Base-by-base conservation (phyloP, 768 basidiomycete genomes). In the Suillus decipiens region DNA sequence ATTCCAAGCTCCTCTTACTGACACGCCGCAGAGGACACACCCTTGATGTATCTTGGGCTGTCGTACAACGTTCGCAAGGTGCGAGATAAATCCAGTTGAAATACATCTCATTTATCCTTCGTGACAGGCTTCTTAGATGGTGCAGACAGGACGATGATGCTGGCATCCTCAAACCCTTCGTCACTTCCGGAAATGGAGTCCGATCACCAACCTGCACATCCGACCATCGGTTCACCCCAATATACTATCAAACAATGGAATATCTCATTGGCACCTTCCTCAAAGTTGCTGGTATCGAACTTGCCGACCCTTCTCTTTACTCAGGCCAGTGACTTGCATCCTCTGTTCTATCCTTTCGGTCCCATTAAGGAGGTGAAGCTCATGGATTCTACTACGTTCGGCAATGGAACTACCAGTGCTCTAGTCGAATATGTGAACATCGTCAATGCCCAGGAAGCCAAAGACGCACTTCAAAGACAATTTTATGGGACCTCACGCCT, bases 31-130 rank as follows among this genome's bases (percentile, higher is more conserved):
- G 89, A 70, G 89, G 90, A 8, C 88, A 92, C 69, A 80, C 82
- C 22, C 84, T 93, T 53, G 91, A 93, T 71, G 84, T 93, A 59
- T 92, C 91, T 7, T 93, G 91, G 91, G 92, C 91, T 19, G 91
- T 93, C 28, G 91, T 93, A 42, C 91, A 93, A 67, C 89, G 91
- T 51, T 93, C 91, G 65, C 87, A 89, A 81, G 91, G 90, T 89
- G 39, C 22, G 62, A 41, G 2, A 14, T 66, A 2, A 6, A 8
- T 3, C 36, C 28, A 12, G 37, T 41, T 36, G 1, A 34, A 59
- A 41, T 41, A 11, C 42, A 19, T 59, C 60, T 64, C 36, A 66
- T 47, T 60, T 53, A 64, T n/a, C 28, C 28, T 59, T 64, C 22
- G 33, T 10, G 14, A 5, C 64, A 92, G 91, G 90, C 24, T 92